phyloP scores from a whole-genome alignment of 345 rosid genomes.

The Lenwebbia sp. region DNA sequence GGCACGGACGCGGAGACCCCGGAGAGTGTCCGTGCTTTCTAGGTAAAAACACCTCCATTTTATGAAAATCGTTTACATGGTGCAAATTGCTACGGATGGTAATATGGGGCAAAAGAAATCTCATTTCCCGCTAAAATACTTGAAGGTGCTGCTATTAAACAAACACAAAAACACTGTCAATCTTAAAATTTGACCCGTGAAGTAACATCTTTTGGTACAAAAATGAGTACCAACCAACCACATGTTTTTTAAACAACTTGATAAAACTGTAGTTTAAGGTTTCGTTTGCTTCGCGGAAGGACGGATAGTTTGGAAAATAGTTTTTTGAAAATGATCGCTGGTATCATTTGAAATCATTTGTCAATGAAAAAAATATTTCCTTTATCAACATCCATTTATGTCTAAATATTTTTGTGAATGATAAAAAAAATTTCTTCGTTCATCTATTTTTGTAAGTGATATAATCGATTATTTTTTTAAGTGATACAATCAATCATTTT shows the following conservation, averaged over 20 bases:
- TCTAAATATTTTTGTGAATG: neutral
- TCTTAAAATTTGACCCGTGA: neutral
- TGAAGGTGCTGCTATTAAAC: neutral
- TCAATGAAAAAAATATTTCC: too few species aligned
- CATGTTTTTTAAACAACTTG: neutral
- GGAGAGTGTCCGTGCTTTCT: too few species aligned
- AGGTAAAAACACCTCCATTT: neutral
- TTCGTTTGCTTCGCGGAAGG: neutral
- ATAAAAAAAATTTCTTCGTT: too few species aligned
- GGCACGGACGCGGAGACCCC: too few species aligned
- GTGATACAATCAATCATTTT: too few species aligned
- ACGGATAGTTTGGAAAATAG: neutral
- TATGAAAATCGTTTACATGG: neutral
- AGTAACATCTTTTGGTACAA: neutral
- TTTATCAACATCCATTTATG: fast-evolving
- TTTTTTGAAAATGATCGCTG: too few species aligned
- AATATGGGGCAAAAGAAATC: neutral
- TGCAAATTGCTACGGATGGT: neutral
- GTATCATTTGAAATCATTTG: neutral
- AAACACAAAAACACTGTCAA: neutral
- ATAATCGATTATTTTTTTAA: too few species aligned
- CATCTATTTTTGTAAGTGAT: too few species aligned
- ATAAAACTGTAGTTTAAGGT: neutral
- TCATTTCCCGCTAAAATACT: neutral
- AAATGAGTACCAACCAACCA: neutral